phyloP scores from a whole-genome alignment of 305 asterid species.

The Fraxinus latifolia region DNA sequence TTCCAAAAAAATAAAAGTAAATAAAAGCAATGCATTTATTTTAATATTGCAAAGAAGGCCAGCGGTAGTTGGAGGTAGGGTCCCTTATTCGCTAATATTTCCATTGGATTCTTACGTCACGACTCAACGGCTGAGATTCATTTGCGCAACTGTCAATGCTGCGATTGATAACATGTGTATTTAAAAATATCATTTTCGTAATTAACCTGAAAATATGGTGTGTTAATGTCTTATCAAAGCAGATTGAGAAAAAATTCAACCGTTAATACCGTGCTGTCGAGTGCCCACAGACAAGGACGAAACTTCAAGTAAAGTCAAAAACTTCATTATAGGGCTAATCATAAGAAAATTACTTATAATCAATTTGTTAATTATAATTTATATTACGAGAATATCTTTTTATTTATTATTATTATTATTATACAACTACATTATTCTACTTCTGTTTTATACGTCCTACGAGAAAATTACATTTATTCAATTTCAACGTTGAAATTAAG shows the following conservation, averaged over 20 bases:
- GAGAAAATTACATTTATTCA: neutral
- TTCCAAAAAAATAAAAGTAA: neutral
- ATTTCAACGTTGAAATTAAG: neutral
- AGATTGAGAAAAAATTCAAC: constrained; percentile 19
- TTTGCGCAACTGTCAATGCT: neutral
- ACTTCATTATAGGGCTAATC: constrained; percentile 18
- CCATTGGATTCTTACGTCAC: neutral
- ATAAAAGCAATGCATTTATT: neutral
- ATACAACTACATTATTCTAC: constrained; percentile 2
- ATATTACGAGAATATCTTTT: neutral
- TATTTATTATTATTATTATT: neutral
- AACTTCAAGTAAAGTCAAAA: constrained; percentile 23
- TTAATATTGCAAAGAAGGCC: neutral
- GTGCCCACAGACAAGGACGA: constrained; percentile 26
- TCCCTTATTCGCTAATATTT: constrained; percentile 4
- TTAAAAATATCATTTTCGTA: neutral
- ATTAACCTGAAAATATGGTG: constrained; percentile 9
- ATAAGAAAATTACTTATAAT: constrained; percentile 5
- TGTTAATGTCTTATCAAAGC: neutral
- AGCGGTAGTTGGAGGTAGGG: constrained; percentile 15
- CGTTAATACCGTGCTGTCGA: constrained; percentile 17
- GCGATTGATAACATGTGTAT: neutral
- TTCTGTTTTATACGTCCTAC: neutral
- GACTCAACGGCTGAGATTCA: constrained; percentile 16
- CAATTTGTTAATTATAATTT: neutral